A percentile compares a stretch with the other conserved stretches of the same genome.
Conservation (phyloP, 208 protist genomes). For the Phytomonas serpens region DNA sequence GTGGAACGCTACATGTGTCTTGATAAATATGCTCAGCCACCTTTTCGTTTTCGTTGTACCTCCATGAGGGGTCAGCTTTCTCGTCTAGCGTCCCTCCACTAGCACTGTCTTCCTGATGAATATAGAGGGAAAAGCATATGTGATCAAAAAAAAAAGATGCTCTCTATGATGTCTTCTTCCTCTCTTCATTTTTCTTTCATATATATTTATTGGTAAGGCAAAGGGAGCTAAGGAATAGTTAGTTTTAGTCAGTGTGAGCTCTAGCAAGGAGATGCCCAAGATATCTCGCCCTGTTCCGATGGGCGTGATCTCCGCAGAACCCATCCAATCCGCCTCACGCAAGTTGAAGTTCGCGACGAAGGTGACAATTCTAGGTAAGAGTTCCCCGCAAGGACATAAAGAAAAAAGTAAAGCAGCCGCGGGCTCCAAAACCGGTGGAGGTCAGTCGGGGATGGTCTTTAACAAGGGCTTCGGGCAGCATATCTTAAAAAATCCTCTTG, state of each 20-base stretch:
- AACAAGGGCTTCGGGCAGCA: conserved; percentile 98
- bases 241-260: conserved; percentile 1
- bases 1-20: background rate
- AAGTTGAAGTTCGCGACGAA: conserved; percentile 80
- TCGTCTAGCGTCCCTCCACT: background rate
- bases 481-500: conserved; percentile 98
- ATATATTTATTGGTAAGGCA: background rate
- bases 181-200: background rate
- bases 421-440: conserved; percentile 60
- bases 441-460: conserved; percentile 90
- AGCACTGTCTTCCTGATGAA: background rate
- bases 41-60: background rate
- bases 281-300: conserved; percentile 60
- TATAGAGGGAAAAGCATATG: background rate
- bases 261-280: conserved; percentile 52
- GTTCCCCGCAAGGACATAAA: conserved; percentile 23
- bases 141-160: background rate
- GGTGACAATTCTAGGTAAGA: conserved; percentile 61
- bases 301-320: conserved; percentile 75
- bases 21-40: background rate
- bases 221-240: background rate
- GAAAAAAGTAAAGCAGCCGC: conserved; percentile 23
- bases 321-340: conserved; percentile 29
- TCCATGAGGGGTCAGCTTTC: background rate
- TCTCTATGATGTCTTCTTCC: background rate